Percentiles rank a stretch among this genome's conserved stretches.
phyloP scores from a whole-genome alignment of 1,139 yeast genomes.

The Taphrina wiesneri region DNA sequence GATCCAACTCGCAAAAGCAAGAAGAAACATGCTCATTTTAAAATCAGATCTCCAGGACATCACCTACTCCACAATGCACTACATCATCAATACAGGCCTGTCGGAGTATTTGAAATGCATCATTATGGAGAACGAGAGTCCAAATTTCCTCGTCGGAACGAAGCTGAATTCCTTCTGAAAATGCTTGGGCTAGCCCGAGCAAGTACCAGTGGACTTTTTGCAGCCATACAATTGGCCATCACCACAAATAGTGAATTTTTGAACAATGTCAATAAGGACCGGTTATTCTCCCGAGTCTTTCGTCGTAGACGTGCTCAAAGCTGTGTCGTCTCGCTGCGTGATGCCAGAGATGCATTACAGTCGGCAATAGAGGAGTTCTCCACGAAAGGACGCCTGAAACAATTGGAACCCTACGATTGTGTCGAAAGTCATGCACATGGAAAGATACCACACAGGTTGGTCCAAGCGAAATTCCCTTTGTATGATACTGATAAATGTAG shows the following conservation, averaged over 20 bases:
- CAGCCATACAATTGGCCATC: conserved; percentile 28
- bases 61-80: conserved; percentile 26
- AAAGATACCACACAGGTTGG: background rate
- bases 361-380: conserved; percentile 22
- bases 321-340: background rate
- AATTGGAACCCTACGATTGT: conserved; percentile 27
- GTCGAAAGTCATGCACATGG: conserved; percentile 6
- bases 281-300: conserved; percentile 27
- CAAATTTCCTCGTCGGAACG: conserved; percentile 5
- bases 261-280: conserved; percentile 28
- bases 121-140: conserved; percentile 34
- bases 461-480: background rate
- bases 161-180: conserved; percentile 5
- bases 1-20: background rate
- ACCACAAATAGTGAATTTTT: conserved; percentile 23
- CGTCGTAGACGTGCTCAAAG: background rate
- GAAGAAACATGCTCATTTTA: conserved; percentile 10
- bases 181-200: conserved; percentile 19
- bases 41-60: background rate
- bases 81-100: conserved; percentile 34
- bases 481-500: background rate
- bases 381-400: conserved; percentile 19
- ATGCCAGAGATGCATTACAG: conserved; percentile 13
- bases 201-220: conserved; percentile 16
- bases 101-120: conserved; percentile 35